Base-by-base conservation (phyloP, 371 early-diverging fungal genomes). In the Mucor velutinosus region DNA sequence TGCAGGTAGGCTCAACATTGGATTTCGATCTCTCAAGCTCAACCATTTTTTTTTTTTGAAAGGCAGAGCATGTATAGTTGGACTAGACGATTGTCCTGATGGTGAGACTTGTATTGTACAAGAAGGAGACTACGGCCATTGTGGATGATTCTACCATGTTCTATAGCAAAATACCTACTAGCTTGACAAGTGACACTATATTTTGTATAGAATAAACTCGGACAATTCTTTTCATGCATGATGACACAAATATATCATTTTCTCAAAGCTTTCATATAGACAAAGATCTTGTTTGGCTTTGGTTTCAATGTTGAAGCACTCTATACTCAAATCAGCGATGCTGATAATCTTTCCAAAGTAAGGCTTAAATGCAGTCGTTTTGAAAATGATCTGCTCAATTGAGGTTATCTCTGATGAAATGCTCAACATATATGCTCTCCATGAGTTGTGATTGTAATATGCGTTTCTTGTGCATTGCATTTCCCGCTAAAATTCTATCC, bases 81-180 rank as follows among this genome's bases (percentile, higher is more conserved):
- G 64, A 29, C 39, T 71, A n/a, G 12, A 60, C 30, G 72, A 71
- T 27, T 71, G 72, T 57, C 72, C 72, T 35, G 72, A 71, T 33
- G 29, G 5, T n/a, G 67, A 71, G 19, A 37, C 15, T 11, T 71
- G 72, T 60, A 64, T 67, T 37, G 37, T 47, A 19, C 60, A 71
- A 64, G 37, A 53, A 43, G 64, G 45, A 39, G 59, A 67, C 29
- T 71, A 60, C 37, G 72, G 72, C 1, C 72, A 64, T n/a, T 71
- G 72, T 59, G 67, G 72, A 21, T 35, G 19, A 39, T 19, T 17
- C 19, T 7, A n/a, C 7, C 17, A 45, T 45, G 45, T 19, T 45
- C 19, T 7, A 45, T 45, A 19, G n/a, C 37, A 45, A 45, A 19
- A 45, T 19, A n/a, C 19, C 45, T 39, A 39, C 39, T 45, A 45